phyloP scores from a whole-genome alignment of 2,329 filamentous ascomycete genomes.

The Aspergillus chevalieri region DNA sequence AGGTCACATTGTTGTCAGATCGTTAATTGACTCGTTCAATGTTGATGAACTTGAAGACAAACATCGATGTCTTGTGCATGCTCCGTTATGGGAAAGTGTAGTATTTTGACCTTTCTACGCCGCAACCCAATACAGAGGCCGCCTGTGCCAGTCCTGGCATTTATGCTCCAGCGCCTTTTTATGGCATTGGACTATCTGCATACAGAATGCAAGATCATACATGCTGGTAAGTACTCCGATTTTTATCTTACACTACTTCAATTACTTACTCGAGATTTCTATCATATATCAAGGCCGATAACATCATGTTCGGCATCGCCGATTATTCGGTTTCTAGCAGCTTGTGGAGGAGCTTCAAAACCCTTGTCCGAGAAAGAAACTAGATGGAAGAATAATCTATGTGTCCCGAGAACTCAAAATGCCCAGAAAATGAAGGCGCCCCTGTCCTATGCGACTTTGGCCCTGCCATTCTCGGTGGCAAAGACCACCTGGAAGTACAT shows the following conservation, averaged over 20 bases:
- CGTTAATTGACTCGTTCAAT: too few species aligned
- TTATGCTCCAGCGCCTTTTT: constrained; percentile 38
- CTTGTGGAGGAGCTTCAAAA: constrained; percentile 36
- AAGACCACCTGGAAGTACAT: constrained; percentile 24
- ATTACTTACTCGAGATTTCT: constrained; percentile 1
- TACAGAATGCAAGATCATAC: constrained; percentile 41
- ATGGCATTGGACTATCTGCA: constrained; percentile 44
- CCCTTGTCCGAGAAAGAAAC: constrained; percentile 39
- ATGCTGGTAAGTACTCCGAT: constrained; percentile 37
- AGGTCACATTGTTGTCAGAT: too few species aligned
- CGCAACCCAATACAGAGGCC: too few species aligned
- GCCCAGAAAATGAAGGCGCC: constrained; percentile 24
- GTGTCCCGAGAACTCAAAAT: constrained; percentile 35
- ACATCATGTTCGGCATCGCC: constrained; percentile 41
- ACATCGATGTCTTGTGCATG: too few species aligned
- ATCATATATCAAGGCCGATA: constrained; percentile 43
- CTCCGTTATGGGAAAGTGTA: too few species aligned
- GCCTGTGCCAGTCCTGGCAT: constrained; percentile 25
- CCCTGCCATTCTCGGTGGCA: constrained; percentile 35
- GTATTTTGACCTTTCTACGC: too few species aligned
- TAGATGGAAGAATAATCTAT: constrained; percentile 40
- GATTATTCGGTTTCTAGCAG: constrained; percentile 37
- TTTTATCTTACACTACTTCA: constrained; percentile 2
- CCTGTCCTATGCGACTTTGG: constrained; percentile 48
- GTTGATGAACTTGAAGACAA: too few species aligned